Evolutionary conservation across 108 stramenopile genomes (phyloP).

Genomic region (Nitzschia palea): DNA sequence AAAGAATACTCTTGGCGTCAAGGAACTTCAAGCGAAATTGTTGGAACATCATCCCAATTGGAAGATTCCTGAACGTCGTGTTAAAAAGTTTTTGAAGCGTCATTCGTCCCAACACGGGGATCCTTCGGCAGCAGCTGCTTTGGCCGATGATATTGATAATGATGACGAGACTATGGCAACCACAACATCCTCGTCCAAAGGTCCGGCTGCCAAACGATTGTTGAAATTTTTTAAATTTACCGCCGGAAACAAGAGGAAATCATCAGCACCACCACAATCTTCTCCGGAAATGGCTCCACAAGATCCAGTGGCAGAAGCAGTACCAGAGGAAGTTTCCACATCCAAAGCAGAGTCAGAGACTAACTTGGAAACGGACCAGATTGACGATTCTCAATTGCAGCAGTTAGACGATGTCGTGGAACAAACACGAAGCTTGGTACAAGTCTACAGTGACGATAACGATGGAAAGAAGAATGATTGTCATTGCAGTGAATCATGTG

Average conservation of each 20-base stretch:
- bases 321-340: not conserved
- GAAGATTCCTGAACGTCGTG: slow-evolving; percentile 43
- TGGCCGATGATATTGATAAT: too few species aligned
- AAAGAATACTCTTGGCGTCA: not conserved
- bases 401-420: not conserved
- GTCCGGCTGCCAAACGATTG: not conserved
- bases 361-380: not conserved
- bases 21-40: slow-evolving; percentile 8
- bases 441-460: slow-evolving; percentile 15
- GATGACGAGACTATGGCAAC: slow-evolving; percentile 11
- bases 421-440: slow-evolving; percentile 2
- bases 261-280: not conserved
- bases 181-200: not conserved
- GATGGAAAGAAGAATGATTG: slow-evolving; percentile 18
- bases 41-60: slow-evolving; percentile 27
- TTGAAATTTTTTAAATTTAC: slow-evolving; percentile 3
- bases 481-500: slow-evolving; percentile 12
- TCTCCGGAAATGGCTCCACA: slow-evolving; percentile 6
- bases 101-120: not conserved
- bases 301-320: not conserved
- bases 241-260: slow-evolving; percentile 2
- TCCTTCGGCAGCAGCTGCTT: not conserved
- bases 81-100: slow-evolving; percentile 38
- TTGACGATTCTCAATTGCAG: not conserved
- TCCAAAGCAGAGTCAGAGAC: not conserved